Percentiles rank a stretch among this genome's conserved stretches.
Conservation (phyloP, 106 monocot genomes). For the Phalaenopsis aphrodite region DNA sequence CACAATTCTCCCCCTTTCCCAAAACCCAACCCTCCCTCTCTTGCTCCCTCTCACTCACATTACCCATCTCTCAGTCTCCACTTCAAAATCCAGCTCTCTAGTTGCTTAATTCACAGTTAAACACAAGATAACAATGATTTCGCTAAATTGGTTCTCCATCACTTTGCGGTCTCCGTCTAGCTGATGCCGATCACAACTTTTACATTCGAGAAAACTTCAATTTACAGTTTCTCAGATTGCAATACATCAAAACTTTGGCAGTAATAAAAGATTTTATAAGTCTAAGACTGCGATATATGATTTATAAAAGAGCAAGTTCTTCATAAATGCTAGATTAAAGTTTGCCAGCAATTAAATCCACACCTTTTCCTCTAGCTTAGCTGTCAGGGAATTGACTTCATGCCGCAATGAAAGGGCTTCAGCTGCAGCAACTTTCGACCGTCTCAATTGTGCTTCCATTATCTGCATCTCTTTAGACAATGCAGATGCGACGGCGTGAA, state of each 20-base stretch:
- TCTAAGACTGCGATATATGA: background rate
- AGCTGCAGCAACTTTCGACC: conserved; percentile 61
- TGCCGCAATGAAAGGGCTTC: conserved; percentile 58
- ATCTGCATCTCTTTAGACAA: conserved; percentile 83
- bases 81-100: background rate
- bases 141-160: background rate
- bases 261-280: background rate
- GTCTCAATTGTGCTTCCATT: conserved; percentile 84
- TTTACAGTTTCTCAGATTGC: background rate
- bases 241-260: background rate
- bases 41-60: too few relatives aligned
- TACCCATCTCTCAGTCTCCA: too few relatives aligned
- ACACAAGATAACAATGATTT: background rate
- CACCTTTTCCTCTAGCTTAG: conserved; percentile 59
- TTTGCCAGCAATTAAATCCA: background rate
- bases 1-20: too few relatives aligned
- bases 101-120: background rate
- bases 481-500: conserved; percentile 78
- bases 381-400: conserved; percentile 48
- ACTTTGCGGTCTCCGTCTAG: background rate
- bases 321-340: background rate
- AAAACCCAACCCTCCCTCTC: too few relatives aligned
- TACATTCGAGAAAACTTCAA: background rate
- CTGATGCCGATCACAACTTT: background rate
- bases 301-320: background rate